Evolutionary conservation across 139 green algal genomes (phyloP), one percentile per base, ranked within the genome.

Genomic region (Chlamydomonas incerta): DNA sequence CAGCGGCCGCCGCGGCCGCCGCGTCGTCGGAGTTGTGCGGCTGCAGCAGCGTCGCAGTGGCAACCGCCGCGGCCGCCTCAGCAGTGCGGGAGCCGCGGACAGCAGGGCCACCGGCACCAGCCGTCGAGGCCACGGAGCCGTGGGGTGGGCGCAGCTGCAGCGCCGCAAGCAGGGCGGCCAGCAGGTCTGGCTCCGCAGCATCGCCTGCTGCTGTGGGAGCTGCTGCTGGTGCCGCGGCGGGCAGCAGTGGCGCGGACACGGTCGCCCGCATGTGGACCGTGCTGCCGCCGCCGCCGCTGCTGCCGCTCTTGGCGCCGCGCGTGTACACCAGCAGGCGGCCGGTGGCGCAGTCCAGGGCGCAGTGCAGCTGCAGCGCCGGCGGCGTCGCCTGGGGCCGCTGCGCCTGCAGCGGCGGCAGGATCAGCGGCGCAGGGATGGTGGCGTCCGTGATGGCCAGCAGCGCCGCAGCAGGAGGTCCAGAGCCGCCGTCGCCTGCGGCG

Each of bases 341-440:
- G 13, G 31, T 37, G 3, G 28, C n/a, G 1, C 80, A 26, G 57
- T 88, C 83, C 34, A 88, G 5, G 15, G 1, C 10, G 74, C 83
- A 88, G 2, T 66, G 15, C 11, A 82, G 75, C 75, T 67, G 13
- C 72, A 75, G 23, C 47, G 79, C 52, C 73, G 23, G 15, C 73
- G 24, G n/a, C 70, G 67, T 31, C 50, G 31, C 31, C 21, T 23
- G 31, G 14, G 2, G 76, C 65, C 13, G 13, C 35, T 20, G 37
- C 41, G 34, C 13, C 80, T 33, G 66, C 80, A 28, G 18, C 41
- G 29, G 15, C 29, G 89, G 83, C 70, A 93, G 85, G 63, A 91
- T 55, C n/a, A 93, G 81, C 21, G 90, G 90, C 8, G 81, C 72
- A 21, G 83, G 87, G 46, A 93, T 90, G 68, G 63, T 65, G 8